A percentile compares a stretch with the other conserved stretches of the same genome.
Evolutionary conservation across 768 basidiomycete species (phyloP).

Genomic region (Termitomyces sp.): DNA sequence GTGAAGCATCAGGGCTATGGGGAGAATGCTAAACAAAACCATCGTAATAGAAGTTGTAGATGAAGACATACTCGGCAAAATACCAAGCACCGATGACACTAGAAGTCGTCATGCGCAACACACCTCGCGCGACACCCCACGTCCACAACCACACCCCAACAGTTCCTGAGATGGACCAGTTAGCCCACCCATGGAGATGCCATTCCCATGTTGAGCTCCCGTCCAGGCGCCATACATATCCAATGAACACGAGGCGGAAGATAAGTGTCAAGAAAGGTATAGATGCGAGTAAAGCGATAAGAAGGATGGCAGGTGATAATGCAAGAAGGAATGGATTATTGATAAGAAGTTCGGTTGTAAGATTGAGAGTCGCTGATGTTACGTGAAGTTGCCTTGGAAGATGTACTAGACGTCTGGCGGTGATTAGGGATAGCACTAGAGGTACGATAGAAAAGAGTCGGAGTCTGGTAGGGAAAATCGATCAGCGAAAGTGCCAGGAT

Average conservation of each 20-base stretch:
- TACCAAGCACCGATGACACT: conserved; percentile 93
- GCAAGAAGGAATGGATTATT: conserved; percentile 70
- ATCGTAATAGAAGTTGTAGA: background rate
- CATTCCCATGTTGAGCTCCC: conserved; percentile 28
- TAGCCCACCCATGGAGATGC: conserved; percentile 33
- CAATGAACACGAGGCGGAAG: conserved; percentile 71
- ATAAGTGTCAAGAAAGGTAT: conserved; percentile 77
- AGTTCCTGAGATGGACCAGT: conserved; percentile 46
- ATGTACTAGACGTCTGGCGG: conserved; percentile 64
- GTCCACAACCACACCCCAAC: conserved; percentile 63
- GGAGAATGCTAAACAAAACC: background rate
- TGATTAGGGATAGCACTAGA: conserved; percentile 59
- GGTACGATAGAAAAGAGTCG: conserved; percentile 77
- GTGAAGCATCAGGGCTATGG: conserved; percentile 25
- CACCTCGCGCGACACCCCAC: conserved; percentile 76
- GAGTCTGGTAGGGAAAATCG: conserved; percentile 33
- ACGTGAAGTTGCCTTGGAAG: conserved; percentile 69
- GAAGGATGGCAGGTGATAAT: conserved; percentile 68
- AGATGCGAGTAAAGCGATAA: conserved; percentile 58
- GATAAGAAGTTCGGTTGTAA: conserved; percentile 67
- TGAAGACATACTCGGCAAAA: conserved; percentile 47
- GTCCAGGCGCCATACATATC: conserved; percentile 31
- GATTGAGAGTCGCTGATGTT: conserved; percentile 48
- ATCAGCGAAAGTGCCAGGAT: conserved; percentile 5
- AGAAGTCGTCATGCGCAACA: conserved; percentile 69